These are phyloP conservation scores for Dentipellis fragilis DNA, from an alignment of 768 basidiomycete genomes.

Conservation along the genomic window DNA sequence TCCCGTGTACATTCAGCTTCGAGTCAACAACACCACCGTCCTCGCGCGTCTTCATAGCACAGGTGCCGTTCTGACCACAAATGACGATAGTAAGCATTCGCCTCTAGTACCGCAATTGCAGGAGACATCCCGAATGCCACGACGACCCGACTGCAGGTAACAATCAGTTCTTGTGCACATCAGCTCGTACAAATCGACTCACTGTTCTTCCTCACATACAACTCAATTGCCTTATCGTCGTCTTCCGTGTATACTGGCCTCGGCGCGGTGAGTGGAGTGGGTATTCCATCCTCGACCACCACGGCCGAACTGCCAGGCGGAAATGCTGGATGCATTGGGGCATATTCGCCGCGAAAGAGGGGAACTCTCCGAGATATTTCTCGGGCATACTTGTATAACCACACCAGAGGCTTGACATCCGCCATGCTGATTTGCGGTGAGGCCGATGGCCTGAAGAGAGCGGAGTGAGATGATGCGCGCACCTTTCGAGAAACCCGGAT, in stretches of 20 bases:
- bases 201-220: slow-evolving; percentile 15
- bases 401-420: slow-evolving; percentile 32
- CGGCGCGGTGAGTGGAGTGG: slow-evolving; percentile 19
- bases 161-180: too few relatives aligned
- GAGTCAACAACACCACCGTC: slow-evolving; percentile 53
- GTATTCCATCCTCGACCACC: slow-evolving; percentile 6
- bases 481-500: slow-evolving; percentile 16
- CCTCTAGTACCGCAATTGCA: too few relatives aligned
- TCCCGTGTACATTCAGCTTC: slow-evolving; percentile 53
- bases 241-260: slow-evolving; percentile 23
- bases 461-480: neutral
- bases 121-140: slow-evolving; percentile 1
- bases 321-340: neutral
- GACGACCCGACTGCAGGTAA: neutral
- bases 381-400: slow-evolving; percentile 43
- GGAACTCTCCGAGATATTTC: slow-evolving; percentile 45
- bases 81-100: neutral
- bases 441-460: neutral
- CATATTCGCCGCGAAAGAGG: slow-evolving; percentile 21
- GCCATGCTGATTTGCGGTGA: slow-evolving; percentile 10
- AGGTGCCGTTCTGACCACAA: slow-evolving; percentile 43
- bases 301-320: neutral
- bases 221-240: slow-evolving; percentile 26
- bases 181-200: neutral
- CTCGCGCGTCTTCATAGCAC: slow-evolving; percentile 55